Base-by-base conservation (phyloP, 2,329 filamentous ascomycete genomes). In the Hymenoscyphus albidus region DNA sequence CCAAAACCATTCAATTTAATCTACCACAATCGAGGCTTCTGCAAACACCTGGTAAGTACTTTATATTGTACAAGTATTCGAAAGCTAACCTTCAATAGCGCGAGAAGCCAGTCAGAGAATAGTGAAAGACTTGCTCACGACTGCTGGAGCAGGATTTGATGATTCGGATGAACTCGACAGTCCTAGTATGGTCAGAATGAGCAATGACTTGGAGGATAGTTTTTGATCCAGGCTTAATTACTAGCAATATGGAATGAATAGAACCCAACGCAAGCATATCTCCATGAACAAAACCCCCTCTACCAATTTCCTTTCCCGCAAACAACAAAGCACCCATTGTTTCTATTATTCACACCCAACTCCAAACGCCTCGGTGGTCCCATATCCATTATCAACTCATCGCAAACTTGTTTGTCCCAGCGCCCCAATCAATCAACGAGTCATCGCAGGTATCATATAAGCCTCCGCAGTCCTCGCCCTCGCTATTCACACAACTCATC, bases 1-100 rank as follows among this genome's bases (percentile, higher is more conserved):
- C 95, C 0, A 98, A 98, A 81, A 95, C 92, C 12, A 93, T 96
- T 66, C 90, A 93, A 73, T 96, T 96, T 76, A 88, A 90, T 56
- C 78, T 96, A 58, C 90, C 90, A 60, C 89, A 89, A 62, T 90
- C 88, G 51, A 88, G 90, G 74, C 78, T 96, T 27, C 77, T 94
- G 75, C 91, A 93, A 76, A 96, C 92, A 59, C 92, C 91, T 67
- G 88, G 88, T 90, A 78, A 40, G 60, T 35, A 14, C 10, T 4
- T 74, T 85, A 74, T 56, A 12, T 18, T 42, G 32, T 18, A 14
- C 5, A 2, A 16, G 32, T 57, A 14, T 35, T 42, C 51, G 1
- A 16, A 16, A 40, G 38, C 63, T 73, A 61, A 69, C 51, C 35
- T 14, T n/a, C 9, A 5, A 64, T 59, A 88, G 91, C 92, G 38